These are phyloP conservation scores for Symbiodinium pilosum DNA, from an alignment of 73 alveolate genomes.

Conservation along the genomic window DNA sequence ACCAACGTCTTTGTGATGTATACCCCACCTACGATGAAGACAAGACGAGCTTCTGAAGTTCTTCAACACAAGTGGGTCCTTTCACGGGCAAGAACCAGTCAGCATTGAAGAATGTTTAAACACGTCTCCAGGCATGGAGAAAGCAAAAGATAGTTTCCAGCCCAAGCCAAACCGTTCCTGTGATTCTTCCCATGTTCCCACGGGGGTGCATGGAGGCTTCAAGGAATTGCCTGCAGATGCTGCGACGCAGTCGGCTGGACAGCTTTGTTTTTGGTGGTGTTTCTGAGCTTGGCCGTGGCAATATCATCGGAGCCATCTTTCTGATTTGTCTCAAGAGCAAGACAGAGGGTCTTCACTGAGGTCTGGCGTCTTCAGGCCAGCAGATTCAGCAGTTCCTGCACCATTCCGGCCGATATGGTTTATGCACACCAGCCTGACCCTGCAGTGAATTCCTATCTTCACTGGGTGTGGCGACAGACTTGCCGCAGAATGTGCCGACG, in stretches of 20 bases:
- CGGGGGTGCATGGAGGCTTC: neutral
- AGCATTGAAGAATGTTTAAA: too few species aligned
- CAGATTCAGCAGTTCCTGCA: neutral
- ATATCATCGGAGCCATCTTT: too few species aligned
- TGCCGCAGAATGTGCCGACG: constrained; percentile 14
- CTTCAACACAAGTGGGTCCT: too few species aligned
- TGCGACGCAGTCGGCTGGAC: neutral
- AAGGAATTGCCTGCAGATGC: constrained; percentile 5
- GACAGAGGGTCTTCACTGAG: neutral
- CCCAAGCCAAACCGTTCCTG: too few species aligned
- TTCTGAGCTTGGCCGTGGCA: neutral
- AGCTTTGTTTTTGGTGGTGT: neutral
- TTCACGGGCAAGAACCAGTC: too few species aligned
- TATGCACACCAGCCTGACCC: neutral
- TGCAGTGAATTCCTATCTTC: constrained; percentile 92
- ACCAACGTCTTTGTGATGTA: too few species aligned
- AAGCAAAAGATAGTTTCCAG: too few species aligned
- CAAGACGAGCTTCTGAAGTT: too few species aligned
- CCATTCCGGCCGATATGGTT: too few species aligned
- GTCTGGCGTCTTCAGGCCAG: constrained; percentile 91
- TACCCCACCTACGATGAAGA: too few species aligned
- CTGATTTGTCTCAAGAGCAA: neutral
- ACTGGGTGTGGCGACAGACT: constrained; percentile 70
- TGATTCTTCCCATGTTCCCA: too few species aligned
- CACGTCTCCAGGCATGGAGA: too few species aligned